phyloP scores from a whole-genome alignment of 1,139 yeast species.

The Diutina sp. region DNA sequence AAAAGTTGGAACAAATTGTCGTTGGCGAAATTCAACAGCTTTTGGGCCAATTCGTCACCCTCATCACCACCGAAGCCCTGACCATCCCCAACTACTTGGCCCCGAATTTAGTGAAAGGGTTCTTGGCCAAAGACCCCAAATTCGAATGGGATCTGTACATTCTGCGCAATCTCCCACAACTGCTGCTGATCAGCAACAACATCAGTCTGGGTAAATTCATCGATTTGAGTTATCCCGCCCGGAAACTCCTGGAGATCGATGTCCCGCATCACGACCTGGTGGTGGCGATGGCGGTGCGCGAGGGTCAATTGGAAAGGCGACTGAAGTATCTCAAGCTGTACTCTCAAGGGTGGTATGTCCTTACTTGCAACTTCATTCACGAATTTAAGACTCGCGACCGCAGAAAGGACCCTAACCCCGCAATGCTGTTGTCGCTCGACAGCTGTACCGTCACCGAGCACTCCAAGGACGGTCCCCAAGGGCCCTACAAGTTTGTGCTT shows the following conservation, averaged over 20 bases:
- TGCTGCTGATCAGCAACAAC: constrained; percentile 16
- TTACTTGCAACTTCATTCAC: constrained; percentile 79
- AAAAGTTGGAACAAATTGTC: constrained; percentile 80
- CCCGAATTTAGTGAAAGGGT: constrained; percentile 59
- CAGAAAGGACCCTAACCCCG: constrained; percentile 74
- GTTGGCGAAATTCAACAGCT: constrained; percentile 80
- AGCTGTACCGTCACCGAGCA: constrained; percentile 79
- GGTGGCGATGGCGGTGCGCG: constrained; percentile 56
- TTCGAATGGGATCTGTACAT: constrained; percentile 88
- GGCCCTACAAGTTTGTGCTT: constrained; percentile 67
- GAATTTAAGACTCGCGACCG: constrained; percentile 83
- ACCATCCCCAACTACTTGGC: constrained; percentile 52
- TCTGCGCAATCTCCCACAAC: constrained; percentile 41
- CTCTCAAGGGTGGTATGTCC: constrained; percentile 81
- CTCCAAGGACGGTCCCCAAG: constrained; percentile 54
- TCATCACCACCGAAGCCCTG: constrained; percentile 57
- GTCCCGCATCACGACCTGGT: constrained; percentile 65
- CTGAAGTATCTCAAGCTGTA: constrained; percentile 85
- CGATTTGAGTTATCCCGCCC: constrained; percentile 57
- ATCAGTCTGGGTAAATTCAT: constrained; percentile 44
- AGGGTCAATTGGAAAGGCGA: constrained; percentile 79
- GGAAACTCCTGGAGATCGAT: constrained; percentile 48
- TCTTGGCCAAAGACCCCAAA: constrained; percentile 62
- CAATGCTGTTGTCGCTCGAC: constrained; percentile 71
- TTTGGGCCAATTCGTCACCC: constrained; percentile 54